Evolutionary conservation across 2,329 filamentous ascomycete species (phyloP), one percentile per base, ranked within the genome.

Genomic region (Alternaria consortialis): DNA sequence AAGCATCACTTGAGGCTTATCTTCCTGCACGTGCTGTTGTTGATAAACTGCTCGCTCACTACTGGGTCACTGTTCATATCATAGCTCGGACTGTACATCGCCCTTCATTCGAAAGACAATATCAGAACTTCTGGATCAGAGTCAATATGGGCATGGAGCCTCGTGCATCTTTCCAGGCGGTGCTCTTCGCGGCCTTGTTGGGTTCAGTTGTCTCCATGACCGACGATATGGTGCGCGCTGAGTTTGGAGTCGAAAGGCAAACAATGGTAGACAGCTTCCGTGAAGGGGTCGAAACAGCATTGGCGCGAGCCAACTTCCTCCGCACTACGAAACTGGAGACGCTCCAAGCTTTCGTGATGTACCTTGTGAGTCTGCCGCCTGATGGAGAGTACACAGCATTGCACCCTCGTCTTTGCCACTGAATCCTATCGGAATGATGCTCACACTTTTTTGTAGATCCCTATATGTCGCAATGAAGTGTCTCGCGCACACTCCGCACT

Each of bases 341-440:
- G 0, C 81, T 94, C 69, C 91, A 93, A 73, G 90, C 89, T 1
- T 90, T 93, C 68, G 87, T 93, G 36, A 90, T 92, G 82, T 93
- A 92, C 66, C 81, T 93, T 79, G 88, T 91, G 76, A 78, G 85
- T 81, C 17, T 25, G 1, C 12, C 29, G 17, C 15, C 12, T 13
- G 9, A 20, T 20, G 9, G 12, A 31, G 29, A 5, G 29, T 23
- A 23, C 29, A 15, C 17, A 9, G n/a, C 31, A 31, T 34, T 29
- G 17, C 27, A 25, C 34, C 23, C 20, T 25, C 9, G 25, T 27
- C 12, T 11, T 53, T 20, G 20, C 44, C 44, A 11, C 37, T 48
- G 13, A 20, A n/a, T 5, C 23, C 29, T 20, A 25, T 13, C 29
- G 9, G 7, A 7, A 13, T 17, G 11, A 36, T 11, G 36, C 60